Base-by-base conservation (phyloP, 2,329 filamentous ascomycete species). In the Fusarium xyrophilum region DNA sequence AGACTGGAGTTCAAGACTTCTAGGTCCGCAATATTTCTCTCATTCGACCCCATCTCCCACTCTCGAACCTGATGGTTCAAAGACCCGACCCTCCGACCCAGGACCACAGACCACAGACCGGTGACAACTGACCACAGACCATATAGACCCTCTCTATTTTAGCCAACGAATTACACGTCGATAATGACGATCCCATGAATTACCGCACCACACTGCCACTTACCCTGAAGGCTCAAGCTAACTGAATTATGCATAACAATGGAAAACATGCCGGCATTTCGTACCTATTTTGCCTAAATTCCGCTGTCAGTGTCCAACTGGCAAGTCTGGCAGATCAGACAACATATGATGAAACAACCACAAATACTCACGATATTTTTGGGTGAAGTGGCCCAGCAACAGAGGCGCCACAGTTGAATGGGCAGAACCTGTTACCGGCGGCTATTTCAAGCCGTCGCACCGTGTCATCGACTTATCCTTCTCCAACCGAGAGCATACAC, bases 1-100 rank as follows among this genome's bases (percentile, higher is more conserved):
- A 93, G 77, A 93, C 90, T 23, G 91, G 91, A 0, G 78, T 93
- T 25, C 90, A 92, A 73, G 91, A 93, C 75, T 93, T 88, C 73
- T 93, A 77, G 84, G 23, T 52, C 51, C 32, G 48, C 30, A 39
- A 50, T 32, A 28, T n/a, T n/a, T n/a, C n/a, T n/a, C n/a, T n/a
- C n/a, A n/a, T n/a, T n/a, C n/a, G n/a, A n/a, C n/a, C n/a, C n/a
- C n/a, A n/a, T n/a, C 28, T 38, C 25, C 42, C 36, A 50, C 32
- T 28, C 12, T 27, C 19, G 19, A 48, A 32, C 23, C 47, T 54
- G 27, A 13, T 47, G 25, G 28, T 36, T 36, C 25, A 36, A 30
- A 43, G 48, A n/a, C 33, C 28, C 14, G 43, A 15, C 10, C 27
- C 27, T 28, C 28, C 14, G 43, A 15, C 10, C 27, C 27, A 46